Conservation (phyloP, 2,329 filamentous ascomycete genomes). For the Aureobasidium sp. region DNA sequence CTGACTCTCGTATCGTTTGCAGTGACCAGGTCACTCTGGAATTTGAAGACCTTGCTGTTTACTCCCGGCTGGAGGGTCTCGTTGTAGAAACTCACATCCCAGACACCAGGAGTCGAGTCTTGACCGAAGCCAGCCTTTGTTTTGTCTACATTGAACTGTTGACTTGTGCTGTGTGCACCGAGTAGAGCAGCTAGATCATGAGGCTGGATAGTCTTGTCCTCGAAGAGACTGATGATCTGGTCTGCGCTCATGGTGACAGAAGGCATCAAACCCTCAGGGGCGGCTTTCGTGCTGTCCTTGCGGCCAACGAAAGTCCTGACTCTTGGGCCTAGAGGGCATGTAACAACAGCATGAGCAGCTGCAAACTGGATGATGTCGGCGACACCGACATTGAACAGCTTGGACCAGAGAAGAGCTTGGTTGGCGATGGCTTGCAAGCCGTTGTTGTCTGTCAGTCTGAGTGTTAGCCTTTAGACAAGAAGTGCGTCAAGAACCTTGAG, state of each 20-base stretch:
- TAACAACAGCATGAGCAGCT: slow-evolving; percentile 31
- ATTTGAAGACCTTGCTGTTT: slow-evolving; percentile 29
- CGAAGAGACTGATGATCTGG: slow-evolving; percentile 29
- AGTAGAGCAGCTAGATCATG: slow-evolving; percentile 31
- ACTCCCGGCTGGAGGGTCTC: slow-evolving; percentile 23
- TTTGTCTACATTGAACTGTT: slow-evolving; percentile 30
- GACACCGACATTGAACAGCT: slow-evolving; percentile 28
- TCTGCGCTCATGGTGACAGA: slow-evolving; percentile 27
- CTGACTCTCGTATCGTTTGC: slow-evolving; percentile 28
- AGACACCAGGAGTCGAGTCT: slow-evolving; percentile 28
- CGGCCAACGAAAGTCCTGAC: slow-evolving; percentile 31
- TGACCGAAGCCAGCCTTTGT: slow-evolving; percentile 28
- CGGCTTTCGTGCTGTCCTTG: slow-evolving; percentile 29
- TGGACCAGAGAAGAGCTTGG: slow-evolving; percentile 17
- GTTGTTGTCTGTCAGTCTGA: slow-evolving; percentile 25
- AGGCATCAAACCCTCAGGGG: slow-evolving; percentile 29
- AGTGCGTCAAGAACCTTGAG: background rate
- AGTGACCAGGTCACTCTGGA: slow-evolving; percentile 29
- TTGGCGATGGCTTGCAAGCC: slow-evolving; percentile 17
- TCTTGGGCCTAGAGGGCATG: slow-evolving; percentile 32
- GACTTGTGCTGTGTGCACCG: slow-evolving; percentile 31
- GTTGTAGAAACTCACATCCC: slow-evolving; percentile 31
- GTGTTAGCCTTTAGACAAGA: background rate
- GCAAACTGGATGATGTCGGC: slow-evolving; percentile 33
- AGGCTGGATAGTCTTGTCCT: slow-evolving; percentile 31